Evolutionary conservation across 1,139 yeast species (phyloP).

Genomic region (Waltiozyma sp.): DNA sequence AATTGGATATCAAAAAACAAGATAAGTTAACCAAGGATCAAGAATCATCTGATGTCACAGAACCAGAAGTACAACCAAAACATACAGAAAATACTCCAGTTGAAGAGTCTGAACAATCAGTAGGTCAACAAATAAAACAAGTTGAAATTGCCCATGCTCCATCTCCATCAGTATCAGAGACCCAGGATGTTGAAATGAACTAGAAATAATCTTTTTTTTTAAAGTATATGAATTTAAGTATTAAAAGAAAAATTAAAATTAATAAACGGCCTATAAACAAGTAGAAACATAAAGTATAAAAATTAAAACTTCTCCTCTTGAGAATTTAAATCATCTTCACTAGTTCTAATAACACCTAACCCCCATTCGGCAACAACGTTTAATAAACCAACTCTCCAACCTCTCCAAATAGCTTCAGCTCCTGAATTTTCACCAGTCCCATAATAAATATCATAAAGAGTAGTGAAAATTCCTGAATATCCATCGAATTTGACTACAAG

Average conservation of each 20-base stretch:
- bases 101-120: too few relatives aligned
- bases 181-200: background rate
- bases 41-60: too few relatives aligned
- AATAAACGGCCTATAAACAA: background rate
- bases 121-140: too few relatives aligned
- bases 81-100: background rate
- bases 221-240: too few relatives aligned
- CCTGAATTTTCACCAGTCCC: conserved; percentile 32
- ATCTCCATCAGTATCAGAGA: background rate
- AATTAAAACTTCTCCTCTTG: conserved; percentile 25
- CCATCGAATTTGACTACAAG: conserved; percentile 44
- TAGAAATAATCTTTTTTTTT: too few relatives aligned
- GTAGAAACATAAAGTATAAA: background rate
- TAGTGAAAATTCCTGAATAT: conserved; percentile 40
- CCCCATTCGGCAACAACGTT: conserved; percentile 84
- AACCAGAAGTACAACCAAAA: too few relatives aligned
- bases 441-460: conserved; percentile 35
- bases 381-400: conserved; percentile 82
- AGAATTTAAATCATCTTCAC: conserved; percentile 31
- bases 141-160: too few relatives aligned
- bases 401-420: conserved; percentile 56
- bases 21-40: too few relatives aligned
- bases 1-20: too few relatives aligned
- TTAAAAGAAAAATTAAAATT: too few relatives aligned
- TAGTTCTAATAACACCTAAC: conserved; percentile 48